Percentiles rank a stretch among this genome's conserved stretches.
Evolutionary conservation across 805 yeast species (phyloP).

Genomic region (Hyphopichia homilentoma): DNA sequence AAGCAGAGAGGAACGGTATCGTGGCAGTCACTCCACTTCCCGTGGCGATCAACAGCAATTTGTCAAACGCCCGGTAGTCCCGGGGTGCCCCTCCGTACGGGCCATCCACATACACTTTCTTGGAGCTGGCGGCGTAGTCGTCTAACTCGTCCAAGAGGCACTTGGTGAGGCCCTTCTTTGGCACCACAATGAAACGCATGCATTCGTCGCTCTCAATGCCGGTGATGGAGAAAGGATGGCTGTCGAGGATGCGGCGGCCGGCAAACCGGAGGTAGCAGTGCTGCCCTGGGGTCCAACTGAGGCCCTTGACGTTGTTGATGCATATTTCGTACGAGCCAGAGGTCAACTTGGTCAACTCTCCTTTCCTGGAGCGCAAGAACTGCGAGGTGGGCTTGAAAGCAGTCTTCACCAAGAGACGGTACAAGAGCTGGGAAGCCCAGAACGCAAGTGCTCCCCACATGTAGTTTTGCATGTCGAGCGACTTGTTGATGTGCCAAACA

Average conservation of each 20-base stretch:
- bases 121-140: constrained; percentile 18
- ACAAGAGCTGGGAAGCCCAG: constrained; percentile 47
- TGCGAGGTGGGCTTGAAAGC: constrained; percentile 41
- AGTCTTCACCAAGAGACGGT: constrained; percentile 44
- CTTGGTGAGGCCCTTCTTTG: constrained; percentile 46
- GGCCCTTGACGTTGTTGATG: constrained; percentile 29
- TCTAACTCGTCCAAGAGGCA: constrained; percentile 27
- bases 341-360: constrained; percentile 21
- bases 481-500: constrained; percentile 39
- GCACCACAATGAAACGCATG: constrained; percentile 43
- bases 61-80: constrained; percentile 42
- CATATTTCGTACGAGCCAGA: constrained; percentile 30
- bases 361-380: constrained; percentile 36
- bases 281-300: constrained; percentile 53
- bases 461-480: constrained; percentile 36
- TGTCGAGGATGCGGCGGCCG: constrained; percentile 43
- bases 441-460: constrained; percentile 49
- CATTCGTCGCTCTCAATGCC: constrained; percentile 23
- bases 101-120: constrained; percentile 46
- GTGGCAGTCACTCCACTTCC: constrained; percentile 55
- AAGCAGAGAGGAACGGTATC: constrained; percentile 37
- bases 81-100: constrained; percentile 55
- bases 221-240: constrained; percentile 54
- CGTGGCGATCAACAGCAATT: constrained; percentile 37
- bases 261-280: constrained; percentile 48